Base-by-base conservation (phyloP, 768 basidiomycete genomes). In the Daedalea quercina region DNA sequence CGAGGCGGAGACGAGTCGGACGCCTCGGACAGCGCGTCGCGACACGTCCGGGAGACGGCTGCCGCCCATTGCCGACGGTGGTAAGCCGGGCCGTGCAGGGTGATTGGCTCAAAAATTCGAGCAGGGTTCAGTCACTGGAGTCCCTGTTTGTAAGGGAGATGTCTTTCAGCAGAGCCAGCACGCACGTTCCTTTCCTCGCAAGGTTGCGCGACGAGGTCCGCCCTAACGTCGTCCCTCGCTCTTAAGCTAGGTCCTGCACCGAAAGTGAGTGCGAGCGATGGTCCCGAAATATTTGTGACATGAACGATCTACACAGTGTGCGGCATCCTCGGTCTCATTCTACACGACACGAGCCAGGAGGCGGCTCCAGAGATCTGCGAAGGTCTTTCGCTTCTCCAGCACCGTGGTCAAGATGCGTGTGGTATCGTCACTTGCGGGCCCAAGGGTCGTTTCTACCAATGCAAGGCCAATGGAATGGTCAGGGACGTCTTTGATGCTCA, bases 391-490 rank as follows among this genome's bases (percentile, higher is more conserved):
- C 75, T 99, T 37, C 76, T 99, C 3, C 96, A 99, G 68, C 96
- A 99, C 65, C 79, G 95, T 59, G 96, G 95, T 12, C 95, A 99
- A 69, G 96, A 99, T 76, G 96, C 96, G 0, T 95, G 94, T 59
- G 96, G 96, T 33, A 86, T 98, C 63, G 85, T 99, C 54, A 99
- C 96, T 31, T 94, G 96, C 67, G 96, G 94, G 2, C 82, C 84
- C 3, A 93, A 92, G 65, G 96, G 96, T 24, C 84, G 94, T 42
- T 88, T 99, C 66, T 97, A 88, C 69, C 96, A 99, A 67, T 94
- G 93, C 77, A 99, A 99, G 71, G 92, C 93, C 24, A 99, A 98
- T 65, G 96, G 96, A 42, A 98, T 99, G 96, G 95, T 99, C 61
- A 79, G 94, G 48, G 96, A 99, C 65, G 87, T 98, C 55, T 93